These are phyloP conservation scores for Singerocomus rubriflavus DNA, from an alignment of 1,284 basidiomycete genomes.

Conservation along the genomic window DNA sequence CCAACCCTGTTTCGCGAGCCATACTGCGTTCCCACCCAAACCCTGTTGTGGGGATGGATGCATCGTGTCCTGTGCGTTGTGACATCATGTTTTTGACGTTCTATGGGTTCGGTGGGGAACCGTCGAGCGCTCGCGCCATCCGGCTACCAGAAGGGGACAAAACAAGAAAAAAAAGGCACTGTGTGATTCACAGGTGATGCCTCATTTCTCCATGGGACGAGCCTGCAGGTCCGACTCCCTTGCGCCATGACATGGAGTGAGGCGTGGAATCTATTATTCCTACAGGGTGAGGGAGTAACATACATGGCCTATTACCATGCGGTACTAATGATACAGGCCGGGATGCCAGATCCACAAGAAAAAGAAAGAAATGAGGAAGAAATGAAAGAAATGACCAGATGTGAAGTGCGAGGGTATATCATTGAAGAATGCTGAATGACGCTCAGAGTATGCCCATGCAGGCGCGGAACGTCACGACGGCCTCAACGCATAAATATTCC, in stretches of 20 bases:
- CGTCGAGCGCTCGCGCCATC: too few species aligned
- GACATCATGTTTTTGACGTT: background rate
- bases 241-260: constrained; percentile 1
- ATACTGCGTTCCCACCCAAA: background rate
- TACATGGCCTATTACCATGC: constrained; percentile 17
- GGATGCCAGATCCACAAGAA: constrained; percentile 30
- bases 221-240: background rate
- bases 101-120: too few species aligned
- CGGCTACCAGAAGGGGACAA: too few species aligned
- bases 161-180: background rate
- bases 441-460: constrained; percentile 9
- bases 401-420: constrained; percentile 23
- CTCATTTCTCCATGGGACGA: constrained; percentile 15
- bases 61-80: background rate
- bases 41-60: background rate
- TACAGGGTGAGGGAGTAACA: constrained; percentile 9
- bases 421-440: constrained; percentile 17
- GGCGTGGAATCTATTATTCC: constrained; percentile 14
- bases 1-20: background rate
- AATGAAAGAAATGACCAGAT: background rate
- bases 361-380: background rate
- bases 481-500: constrained; percentile 26
- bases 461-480: constrained; percentile 10
- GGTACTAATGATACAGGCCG: constrained; percentile 24
- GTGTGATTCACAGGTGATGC: constrained; percentile 10